Base-by-base conservation (phyloP, 495 filamentous ascomycete species). In the Chaetomidium leptoderma region DNA sequence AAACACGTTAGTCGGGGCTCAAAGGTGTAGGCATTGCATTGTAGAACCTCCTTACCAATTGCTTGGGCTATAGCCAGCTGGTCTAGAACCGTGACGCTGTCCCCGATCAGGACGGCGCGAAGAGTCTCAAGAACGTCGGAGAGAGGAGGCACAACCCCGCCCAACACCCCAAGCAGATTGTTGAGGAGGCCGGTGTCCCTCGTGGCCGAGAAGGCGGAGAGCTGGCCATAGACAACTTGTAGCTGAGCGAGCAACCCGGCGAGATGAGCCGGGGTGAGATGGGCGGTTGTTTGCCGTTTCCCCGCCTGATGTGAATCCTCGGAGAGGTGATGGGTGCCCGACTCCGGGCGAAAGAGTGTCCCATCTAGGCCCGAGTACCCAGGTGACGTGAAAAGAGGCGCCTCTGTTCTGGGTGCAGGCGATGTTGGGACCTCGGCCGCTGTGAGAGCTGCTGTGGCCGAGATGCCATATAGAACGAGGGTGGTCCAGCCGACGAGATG, bases 401-500 rank as follows among this genome's bases (percentile, higher is more conserved):
- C 24, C 27, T 49, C 36, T 14, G 23, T 47, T 19, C 27, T 17
- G 19, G 35, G 24, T 5, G 48, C 44, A 16, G 44, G 29, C 7
- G 43, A 13, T 23, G 43, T 26, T 14, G 48, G 33, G 0, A 2
- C 19, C 9, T 61, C 46, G 27, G 37, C 32, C 17, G 6, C 43
- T 3, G 32, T 32, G 19, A 58, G 23, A 35, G 50, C 45, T n/a
- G 44, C 19, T 19, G 48, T 27, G 26, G 46, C 55, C 39, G 55
- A 33, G 29, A 58, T 26, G 17, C 55, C 55, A 16, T 13, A 40
- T 9, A 62, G 44, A 11, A 47, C 27, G 29, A 62, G n/a, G 21
- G 50, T 29, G 8, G 37, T 44, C 14, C 13, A 36, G 7, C 55
- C 23, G 37, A 44, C 6, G 10, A 58, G 17, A 32, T 17, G 43